phyloP scores from a whole-genome alignment of 2,329 filamentous ascomycete genomes.

The Macrophomina pseudophaseolina region DNA sequence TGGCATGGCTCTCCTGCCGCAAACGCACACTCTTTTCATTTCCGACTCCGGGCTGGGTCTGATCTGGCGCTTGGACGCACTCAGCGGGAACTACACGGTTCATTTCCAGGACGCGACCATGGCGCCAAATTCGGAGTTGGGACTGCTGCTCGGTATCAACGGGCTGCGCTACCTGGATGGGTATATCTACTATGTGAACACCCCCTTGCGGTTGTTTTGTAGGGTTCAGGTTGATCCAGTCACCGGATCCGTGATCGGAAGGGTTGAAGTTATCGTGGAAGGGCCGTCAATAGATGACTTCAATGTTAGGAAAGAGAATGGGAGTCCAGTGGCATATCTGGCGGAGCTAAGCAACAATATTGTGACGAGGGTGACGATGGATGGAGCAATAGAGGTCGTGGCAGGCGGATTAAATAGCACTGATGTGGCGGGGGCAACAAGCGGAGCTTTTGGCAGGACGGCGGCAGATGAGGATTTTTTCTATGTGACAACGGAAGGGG shows the following conservation, averaged over 20 bases:
- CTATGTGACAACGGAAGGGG: slow-evolving; percentile 36
- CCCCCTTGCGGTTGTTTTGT: slow-evolving; percentile 20
- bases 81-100: slow-evolving; percentile 27
- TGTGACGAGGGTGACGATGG: neutral
- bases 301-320: neutral
- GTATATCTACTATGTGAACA: slow-evolving; percentile 34
- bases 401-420: slow-evolving; percentile 19
- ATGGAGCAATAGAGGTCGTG: slow-evolving; percentile 28
- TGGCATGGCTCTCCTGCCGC: slow-evolving; percentile 32
- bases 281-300: neutral
- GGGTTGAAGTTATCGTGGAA: neutral
- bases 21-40: slow-evolving; percentile 31
- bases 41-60: slow-evolving; percentile 34
- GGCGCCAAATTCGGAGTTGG: slow-evolving; percentile 25
- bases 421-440: slow-evolving; percentile 30
- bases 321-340: neutral
- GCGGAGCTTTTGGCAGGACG: slow-evolving; percentile 30
- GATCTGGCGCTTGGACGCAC: slow-evolving; percentile 30
- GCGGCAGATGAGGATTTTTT: slow-evolving; percentile 29
- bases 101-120: slow-evolving; percentile 30
- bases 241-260: neutral
- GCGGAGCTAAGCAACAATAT: neutral
- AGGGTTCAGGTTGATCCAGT: slow-evolving; percentile 29
- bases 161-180: slow-evolving; percentile 30
- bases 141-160: slow-evolving; percentile 33